phyloP scores from a whole-genome alignment of 257 asterid species.

The Solanum sejunctum region DNA sequence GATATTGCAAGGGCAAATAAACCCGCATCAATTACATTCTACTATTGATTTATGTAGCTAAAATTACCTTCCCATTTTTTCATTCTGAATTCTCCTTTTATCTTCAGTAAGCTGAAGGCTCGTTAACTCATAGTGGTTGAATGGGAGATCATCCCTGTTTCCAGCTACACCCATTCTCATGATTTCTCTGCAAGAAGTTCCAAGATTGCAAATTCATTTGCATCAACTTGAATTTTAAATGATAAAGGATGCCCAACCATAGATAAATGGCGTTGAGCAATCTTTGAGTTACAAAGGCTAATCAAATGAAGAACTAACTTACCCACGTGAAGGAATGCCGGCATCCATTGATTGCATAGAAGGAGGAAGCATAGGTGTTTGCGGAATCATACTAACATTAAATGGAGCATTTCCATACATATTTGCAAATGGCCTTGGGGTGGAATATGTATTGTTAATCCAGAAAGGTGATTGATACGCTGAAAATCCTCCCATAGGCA shows the following conservation, averaged over 20 bases:
- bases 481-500: conserved; percentile 48
- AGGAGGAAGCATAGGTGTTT: conserved; percentile 35
- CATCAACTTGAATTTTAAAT: background rate
- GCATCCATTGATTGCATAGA: background rate
- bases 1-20: background rate
- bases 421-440: background rate
- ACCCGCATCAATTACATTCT: background rate
- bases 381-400: conserved; percentile 43
- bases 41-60: background rate
- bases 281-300: background rate
- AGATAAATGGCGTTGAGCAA: background rate
- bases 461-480: conserved; percentile 58
- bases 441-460: conserved; percentile 39
- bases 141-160: conserved; percentile 8
- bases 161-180: conserved; percentile 32
- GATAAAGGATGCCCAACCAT: background rate
- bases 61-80: conserved; percentile 46
- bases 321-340: conserved; percentile 37
- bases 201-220: background rate
- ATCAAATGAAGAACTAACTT: conserved; percentile 6
- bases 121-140: conserved; percentile 16
- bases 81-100: conserved; percentile 32
- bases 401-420: conserved; percentile 58
- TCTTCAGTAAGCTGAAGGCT: conserved; percentile 30
- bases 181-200: conserved; percentile 32